Evolutionary conservation across 2,329 filamentous ascomycete genomes (phyloP), one percentile per base, ranked within the genome.

Genomic region (Talaromyces funiculosus): DNA sequence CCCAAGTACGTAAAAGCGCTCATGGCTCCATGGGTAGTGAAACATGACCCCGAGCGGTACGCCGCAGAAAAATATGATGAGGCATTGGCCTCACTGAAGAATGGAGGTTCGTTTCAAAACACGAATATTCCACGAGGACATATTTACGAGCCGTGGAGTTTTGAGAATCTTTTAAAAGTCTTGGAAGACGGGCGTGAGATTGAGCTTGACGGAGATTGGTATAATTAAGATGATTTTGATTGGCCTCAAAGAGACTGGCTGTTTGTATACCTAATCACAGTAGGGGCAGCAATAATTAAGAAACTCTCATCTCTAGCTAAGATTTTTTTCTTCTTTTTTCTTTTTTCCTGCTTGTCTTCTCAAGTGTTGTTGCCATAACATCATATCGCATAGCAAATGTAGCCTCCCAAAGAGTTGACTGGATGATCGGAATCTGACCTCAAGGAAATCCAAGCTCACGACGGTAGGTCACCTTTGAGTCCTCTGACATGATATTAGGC

Each of bases 91-190:
- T 66, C 71, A 54, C 33, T 74, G 6, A 57, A 64, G 14, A 57
- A 55, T 10, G 70, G 65, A 1, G 7, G 47, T 6, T 26, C 65
- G 0, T 75, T 74, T 31, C 61, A 69, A 20, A 72, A 71, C 37
- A 72, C 68, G 1, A 74, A 75, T 55, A 61, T 68, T 6, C 68
- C 68, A 0, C 60, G 54, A 1, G 71, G 68, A 3, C 63, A 73
- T 54, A 62, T 64, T 1, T 70, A 63, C 59, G 51, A 70, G 35
- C 64, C 66, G 12, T 74, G 72, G 71, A 70, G 67, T 8, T 70
- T 67, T n/a, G 64, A 64, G n/a, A 61, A 53, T 22, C 18, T 66
- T 9, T 51, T 65, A 24, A 29, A 58, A 7, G 33, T 43, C 4
- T 37, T 40, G 10, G 49, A 63, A 10, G 45, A 35, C 6, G 59